Evolutionary conservation across 768 basidiomycete species (phyloP).

Genomic region (Leccinum uliginosum): DNA sequence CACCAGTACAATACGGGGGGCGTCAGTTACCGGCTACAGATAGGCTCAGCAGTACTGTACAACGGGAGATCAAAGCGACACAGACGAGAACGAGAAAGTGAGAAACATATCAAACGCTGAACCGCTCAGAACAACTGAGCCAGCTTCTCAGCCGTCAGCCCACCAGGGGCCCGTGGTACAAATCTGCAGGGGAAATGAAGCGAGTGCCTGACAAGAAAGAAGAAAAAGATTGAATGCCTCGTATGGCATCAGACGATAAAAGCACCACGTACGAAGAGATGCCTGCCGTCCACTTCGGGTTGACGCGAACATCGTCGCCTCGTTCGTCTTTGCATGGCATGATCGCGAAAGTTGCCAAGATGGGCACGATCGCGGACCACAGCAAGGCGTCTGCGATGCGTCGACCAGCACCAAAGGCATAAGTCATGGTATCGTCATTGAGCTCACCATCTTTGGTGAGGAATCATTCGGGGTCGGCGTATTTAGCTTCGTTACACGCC

Average conservation of each 20-base stretch:
- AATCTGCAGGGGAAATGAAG: constrained; percentile 23
- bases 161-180: constrained; percentile 19
- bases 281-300: constrained; percentile 22
- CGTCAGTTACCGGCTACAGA: background rate
- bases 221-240: background rate
- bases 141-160: constrained; percentile 15
- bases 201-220: constrained; percentile 17
- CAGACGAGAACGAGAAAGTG: background rate
- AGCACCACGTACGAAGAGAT: constrained; percentile 24
- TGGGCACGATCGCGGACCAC: constrained; percentile 31
- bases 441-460: constrained; percentile 19
- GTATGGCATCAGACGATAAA: background rate
- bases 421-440: constrained; percentile 28
- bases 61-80: background rate
- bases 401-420: constrained; percentile 36
- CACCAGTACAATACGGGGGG: background rate
- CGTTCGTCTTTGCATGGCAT: constrained; percentile 23
- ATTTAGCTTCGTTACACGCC: constrained; percentile 33
- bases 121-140: constrained; percentile 16
- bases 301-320: constrained; percentile 21
- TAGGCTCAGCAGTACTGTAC: background rate
- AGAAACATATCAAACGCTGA: background rate
- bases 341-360: constrained; percentile 35
- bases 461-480: constrained; percentile 32
- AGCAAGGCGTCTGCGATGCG: constrained; percentile 40